Conservation (phyloP, 2,329 filamentous ascomycete species). For the Sordariomycetes sp. region DNA sequence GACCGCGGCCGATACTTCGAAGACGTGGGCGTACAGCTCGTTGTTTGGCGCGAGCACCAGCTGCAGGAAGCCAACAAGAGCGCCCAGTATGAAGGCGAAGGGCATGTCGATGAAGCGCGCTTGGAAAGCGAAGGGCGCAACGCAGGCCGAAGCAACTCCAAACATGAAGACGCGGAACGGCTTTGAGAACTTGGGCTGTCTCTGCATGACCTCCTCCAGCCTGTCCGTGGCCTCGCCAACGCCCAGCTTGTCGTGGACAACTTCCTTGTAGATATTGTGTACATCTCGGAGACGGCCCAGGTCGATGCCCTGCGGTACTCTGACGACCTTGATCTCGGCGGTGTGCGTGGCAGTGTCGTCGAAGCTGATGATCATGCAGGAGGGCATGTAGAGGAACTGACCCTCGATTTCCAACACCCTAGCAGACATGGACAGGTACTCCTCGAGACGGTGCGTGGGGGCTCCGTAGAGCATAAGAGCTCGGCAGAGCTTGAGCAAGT, state of each 20-base stretch:
- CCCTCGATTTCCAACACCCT: slow-evolving; percentile 82
- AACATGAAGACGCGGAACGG: slow-evolving; percentile 58
- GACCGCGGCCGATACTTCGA: slow-evolving; percentile 47
- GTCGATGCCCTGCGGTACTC: slow-evolving; percentile 59
- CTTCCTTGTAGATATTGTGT: slow-evolving; percentile 72
- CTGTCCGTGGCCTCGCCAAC: slow-evolving; percentile 60
- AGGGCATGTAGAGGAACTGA: slow-evolving; percentile 83
- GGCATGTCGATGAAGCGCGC: slow-evolving; percentile 71
- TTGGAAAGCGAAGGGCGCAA: slow-evolving; percentile 73
- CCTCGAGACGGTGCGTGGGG: slow-evolving; percentile 82
- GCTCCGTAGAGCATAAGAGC: slow-evolving; percentile 86
- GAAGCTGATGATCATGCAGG: slow-evolving; percentile 92
- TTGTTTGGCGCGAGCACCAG: slow-evolving; percentile 66
- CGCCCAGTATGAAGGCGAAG: slow-evolving; percentile 66
- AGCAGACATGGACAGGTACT: slow-evolving; percentile 86
- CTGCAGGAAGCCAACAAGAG: slow-evolving; percentile 64
- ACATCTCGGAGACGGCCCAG: slow-evolving; percentile 65
- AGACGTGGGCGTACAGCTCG: slow-evolving; percentile 52
- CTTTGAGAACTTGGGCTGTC: slow-evolving; percentile 34
- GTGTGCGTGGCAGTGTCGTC: slow-evolving; percentile 66
- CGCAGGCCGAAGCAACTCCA: slow-evolving; percentile 65
- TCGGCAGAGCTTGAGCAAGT: slow-evolving; percentile 74
- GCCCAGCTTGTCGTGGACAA: slow-evolving; percentile 67
- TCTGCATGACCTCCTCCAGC: slow-evolving; percentile 45
- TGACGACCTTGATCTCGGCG: slow-evolving; percentile 70